Conservation (phyloP, 805 yeast genomes). For the Monosporozyma servazzii region DNA sequence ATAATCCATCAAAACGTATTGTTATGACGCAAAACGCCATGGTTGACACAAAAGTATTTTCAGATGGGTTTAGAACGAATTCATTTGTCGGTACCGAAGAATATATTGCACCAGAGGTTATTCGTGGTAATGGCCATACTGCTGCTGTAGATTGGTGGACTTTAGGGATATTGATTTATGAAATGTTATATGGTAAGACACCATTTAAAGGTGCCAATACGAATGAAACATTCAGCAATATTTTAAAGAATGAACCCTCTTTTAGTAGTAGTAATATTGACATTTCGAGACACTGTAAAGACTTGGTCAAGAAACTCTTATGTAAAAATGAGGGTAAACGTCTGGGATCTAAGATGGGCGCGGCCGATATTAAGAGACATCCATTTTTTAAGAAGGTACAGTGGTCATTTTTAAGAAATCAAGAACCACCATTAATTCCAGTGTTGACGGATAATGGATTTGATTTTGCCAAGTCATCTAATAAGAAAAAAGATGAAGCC, state of each 20-base stretch:
- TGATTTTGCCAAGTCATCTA: constrained; percentile 36
- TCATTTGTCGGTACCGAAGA: constrained; percentile 99
- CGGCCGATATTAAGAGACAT: constrained; percentile 87
- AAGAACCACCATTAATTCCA: constrained; percentile 94
- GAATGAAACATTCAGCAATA: constrained; percentile 81
- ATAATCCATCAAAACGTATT: constrained; percentile 12
- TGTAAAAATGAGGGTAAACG: constrained; percentile 85
- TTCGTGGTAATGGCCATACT: constrained; percentile 94
- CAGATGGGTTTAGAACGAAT: constrained; percentile 93
- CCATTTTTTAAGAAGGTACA: constrained; percentile 84
- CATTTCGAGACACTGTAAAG: constrained; percentile 67
- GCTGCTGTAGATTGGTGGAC: constrained; percentile 99
- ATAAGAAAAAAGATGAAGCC: constrained; percentile 15
- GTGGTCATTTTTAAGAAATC: constrained; percentile 91
- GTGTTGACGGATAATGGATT: constrained; percentile 46
- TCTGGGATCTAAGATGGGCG: constrained; percentile 87
- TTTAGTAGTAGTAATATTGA: constrained; percentile 59
- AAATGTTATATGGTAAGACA: constrained; percentile 90
- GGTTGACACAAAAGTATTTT: constrained; percentile 87
- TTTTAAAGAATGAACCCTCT: constrained; percentile 71
- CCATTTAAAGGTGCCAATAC: constrained; percentile 92
- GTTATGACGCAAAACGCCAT: constrained; percentile 7
- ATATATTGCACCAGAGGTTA: constrained; percentile 97
- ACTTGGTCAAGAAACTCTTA: constrained; percentile 67
- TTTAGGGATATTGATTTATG: constrained; percentile 85